Evolutionary conservation across 2,329 filamentous ascomycete genomes (phyloP).

Genomic region (Penicillium sumatraense): DNA sequence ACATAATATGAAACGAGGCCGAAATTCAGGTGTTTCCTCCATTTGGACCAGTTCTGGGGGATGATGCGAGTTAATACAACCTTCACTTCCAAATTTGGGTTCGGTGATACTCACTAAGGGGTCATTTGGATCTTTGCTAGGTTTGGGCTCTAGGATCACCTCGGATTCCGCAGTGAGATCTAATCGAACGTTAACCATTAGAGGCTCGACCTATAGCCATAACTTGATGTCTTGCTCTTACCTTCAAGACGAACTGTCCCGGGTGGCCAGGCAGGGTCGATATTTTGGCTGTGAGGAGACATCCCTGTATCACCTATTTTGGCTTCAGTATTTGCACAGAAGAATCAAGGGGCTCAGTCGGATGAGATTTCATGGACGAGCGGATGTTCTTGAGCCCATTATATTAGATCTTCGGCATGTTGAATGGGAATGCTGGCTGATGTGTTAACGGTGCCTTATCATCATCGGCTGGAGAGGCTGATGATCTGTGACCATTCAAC

Average conservation of each 20-base stretch:
- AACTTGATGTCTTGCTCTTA: not conserved
- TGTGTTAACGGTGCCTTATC: conserved; percentile 8
- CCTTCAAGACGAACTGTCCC: conserved; percentile 25
- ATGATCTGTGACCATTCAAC: conserved; percentile 11
- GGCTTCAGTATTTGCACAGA: not conserved
- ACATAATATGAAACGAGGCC: conserved; percentile 32
- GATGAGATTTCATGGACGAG: not conserved
- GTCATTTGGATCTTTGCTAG: conserved; percentile 32
- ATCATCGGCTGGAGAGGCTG: not conserved
- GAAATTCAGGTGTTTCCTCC: conserved; percentile 33
- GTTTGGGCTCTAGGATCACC: conserved; percentile 29
- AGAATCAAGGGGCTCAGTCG: not conserved
- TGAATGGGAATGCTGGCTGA: not conserved
- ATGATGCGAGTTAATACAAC: not conserved
- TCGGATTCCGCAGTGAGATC: conserved; percentile 11
- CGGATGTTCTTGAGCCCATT: not conserved
- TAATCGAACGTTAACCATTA: not conserved
- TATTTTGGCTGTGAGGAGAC: conserved; percentile 4
- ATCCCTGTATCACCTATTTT: not conserved
- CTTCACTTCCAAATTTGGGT: not conserved
- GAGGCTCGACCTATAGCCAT: not conserved
- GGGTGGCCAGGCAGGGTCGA: conserved; percentile 25
- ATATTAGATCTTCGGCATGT: not conserved
- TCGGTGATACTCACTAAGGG: conserved; percentile 23
- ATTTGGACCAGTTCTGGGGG: conserved; percentile 11